A percentile compares a stretch with the other conserved stretches of the same genome.
These are phyloP conservation scores for Aspergillus fructus DNA, from an alignment of 2,329 filamentous ascomycete genomes.

Conservation along the genomic window DNA sequence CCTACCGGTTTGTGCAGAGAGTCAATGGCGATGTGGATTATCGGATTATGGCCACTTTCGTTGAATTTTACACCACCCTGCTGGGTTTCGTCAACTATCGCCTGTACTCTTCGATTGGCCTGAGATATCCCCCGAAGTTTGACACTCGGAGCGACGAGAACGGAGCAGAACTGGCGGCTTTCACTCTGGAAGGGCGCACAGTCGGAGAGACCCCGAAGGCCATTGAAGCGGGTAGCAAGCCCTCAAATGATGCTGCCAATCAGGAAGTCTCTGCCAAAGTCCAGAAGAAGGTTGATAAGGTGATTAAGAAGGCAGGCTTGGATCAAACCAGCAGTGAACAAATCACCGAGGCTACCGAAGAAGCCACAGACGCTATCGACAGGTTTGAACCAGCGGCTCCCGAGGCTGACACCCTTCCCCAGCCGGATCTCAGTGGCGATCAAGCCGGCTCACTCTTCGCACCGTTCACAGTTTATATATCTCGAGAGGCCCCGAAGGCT, in stretches of 20 bases:
- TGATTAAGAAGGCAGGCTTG: conserved; percentile 41
- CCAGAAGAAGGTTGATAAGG: conserved; percentile 64
- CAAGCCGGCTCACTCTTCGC: conserved; percentile 77
- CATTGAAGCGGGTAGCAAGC: conserved; percentile 53
- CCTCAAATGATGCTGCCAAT: conserved; percentile 49
- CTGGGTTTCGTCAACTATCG: conserved; percentile 95
- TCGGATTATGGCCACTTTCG: conserved; percentile 97
- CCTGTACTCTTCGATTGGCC: conserved; percentile 83
- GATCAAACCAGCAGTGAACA: conserved; percentile 46
- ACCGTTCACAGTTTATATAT: conserved; percentile 87
- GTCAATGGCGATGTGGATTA: conserved; percentile 95
- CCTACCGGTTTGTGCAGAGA: conserved; percentile 96
- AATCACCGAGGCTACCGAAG: conserved; percentile 47
- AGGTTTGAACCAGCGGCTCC: conserved; percentile 84
- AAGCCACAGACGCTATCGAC: conserved; percentile 69
- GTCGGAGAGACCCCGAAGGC: conserved; percentile 50
- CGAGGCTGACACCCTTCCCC: conserved; percentile 80
- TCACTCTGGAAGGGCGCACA: conserved; percentile 79
- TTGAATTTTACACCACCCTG: conserved; percentile 97
- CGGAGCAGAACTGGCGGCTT: conserved; percentile 85
- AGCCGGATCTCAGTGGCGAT: conserved; percentile 67
- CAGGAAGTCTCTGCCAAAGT: conserved; percentile 68
- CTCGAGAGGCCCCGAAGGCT: conserved; percentile 86
- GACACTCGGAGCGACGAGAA: conserved; percentile 82
- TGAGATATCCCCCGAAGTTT: conserved; percentile 96